A percentile compares a stretch with the other conserved stretches of the same genome.
Conservation (phyloP, 148 eudicot genomes). For the Cornus suecica region DNA sequence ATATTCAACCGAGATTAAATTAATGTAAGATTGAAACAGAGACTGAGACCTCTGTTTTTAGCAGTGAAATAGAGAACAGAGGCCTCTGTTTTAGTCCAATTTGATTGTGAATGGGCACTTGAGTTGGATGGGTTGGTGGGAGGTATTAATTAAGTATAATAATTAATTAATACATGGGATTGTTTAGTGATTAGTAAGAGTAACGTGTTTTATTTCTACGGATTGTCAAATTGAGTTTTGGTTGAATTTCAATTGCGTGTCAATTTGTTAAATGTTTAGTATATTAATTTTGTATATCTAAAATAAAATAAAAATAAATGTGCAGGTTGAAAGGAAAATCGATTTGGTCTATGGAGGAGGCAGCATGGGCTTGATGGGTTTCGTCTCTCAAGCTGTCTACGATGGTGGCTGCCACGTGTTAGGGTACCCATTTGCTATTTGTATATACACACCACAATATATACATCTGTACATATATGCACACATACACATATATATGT, state of each 20-base stretch:
- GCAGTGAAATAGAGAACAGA: background rate
- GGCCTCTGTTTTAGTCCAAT: background rate
- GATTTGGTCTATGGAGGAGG: constrained; percentile 97
- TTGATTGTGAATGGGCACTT: background rate
- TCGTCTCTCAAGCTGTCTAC: constrained; percentile 72
- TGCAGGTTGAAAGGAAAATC: constrained; percentile 67
- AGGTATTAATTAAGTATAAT: background rate
- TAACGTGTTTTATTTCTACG: constrained; percentile 14
- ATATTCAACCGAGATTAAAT: too few relatives aligned
- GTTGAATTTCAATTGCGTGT: constrained; percentile 9
- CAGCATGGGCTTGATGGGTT: constrained; percentile 86
- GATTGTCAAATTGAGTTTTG: background rate
- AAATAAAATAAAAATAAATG: too few relatives aligned
- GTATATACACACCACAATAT: background rate
- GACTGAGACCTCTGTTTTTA: too few relatives aligned
- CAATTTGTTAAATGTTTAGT: background rate
- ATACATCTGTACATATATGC: background rate
- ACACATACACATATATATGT: too few relatives aligned
- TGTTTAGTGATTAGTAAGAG: background rate
- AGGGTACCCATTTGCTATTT: constrained; percentile 40
- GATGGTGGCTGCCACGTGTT: constrained; percentile 91
- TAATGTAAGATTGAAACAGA: too few relatives aligned
- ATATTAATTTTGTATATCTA: too few relatives aligned
- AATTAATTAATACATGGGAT: background rate
- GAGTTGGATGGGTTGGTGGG: background rate